Evolutionary conservation across 805 yeast genomes (phyloP), one percentile per base, ranked within the genome.

Genomic region (Candida ficus): DNA sequence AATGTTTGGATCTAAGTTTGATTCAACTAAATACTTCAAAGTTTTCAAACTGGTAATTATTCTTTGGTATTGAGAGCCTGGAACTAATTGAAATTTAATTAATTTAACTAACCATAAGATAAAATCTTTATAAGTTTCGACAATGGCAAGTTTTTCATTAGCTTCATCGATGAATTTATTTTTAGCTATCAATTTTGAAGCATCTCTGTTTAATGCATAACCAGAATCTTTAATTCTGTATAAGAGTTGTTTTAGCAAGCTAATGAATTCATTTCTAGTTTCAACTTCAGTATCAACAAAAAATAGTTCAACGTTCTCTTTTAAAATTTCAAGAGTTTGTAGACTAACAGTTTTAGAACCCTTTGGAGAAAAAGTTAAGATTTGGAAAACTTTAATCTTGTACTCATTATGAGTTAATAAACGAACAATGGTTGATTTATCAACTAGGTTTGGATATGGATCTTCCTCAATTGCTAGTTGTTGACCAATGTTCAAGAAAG

Each of bases 211-310:
- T 20, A 76, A 48, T 0, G 79, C 73, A 56, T 82, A 78, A 1
- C 82, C 61, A 0, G 90, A 83, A 39, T 83, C 93, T 48, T 84
- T 71, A 14, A 85, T 60, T 49, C 96, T 67, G 22, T 70, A 58
- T 11, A 87, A 54, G 47, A 89, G 80, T 41, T 71, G 76, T 40
- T 81, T 72, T 42, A 89, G 60, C 14, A 76, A 53, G 3, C 91
- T 78, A 21, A 69, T 67, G 38, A 85, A 76, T 34, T 76, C 79
- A 47, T 80, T 80, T 53, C 96, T 68, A 1, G 75, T 67, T 45
- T 83, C 90, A 13, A 86, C 68, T 41, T 81, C 78, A 16, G 74
- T 67, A 43, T 85, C 95, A n/a, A 73, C 67, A 42, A 83, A 71
- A 45, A 80, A 69, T 4, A 71, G 61, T 23, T 73, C 74, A 5